phyloP scores from a whole-genome alignment of 495 filamentous ascomycete species.

The Hypoxylon trugodes region DNA sequence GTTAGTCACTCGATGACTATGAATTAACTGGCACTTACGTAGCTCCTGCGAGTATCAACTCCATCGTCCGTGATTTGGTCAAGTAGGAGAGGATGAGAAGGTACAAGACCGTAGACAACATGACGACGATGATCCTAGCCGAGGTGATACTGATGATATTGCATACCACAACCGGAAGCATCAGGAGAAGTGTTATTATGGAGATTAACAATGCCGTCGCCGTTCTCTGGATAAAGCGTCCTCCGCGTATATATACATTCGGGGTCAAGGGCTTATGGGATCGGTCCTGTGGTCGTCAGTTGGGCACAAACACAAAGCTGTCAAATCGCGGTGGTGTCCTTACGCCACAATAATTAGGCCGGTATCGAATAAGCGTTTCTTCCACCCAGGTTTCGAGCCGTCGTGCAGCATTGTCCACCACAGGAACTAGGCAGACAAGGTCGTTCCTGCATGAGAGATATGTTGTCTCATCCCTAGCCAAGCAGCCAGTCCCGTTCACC shows the following conservation, averaged over 20 bases:
- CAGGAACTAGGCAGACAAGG: constrained; percentile 33
- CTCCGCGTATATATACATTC: constrained; percentile 42
- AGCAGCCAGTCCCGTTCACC: constrained; percentile 33
- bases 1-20: background rate
- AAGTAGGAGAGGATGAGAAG: constrained; percentile 34
- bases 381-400: constrained; percentile 44
- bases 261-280: constrained; percentile 18
- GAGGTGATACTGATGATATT: constrained; percentile 29
- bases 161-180: constrained; percentile 45
- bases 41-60: constrained; percentile 45
- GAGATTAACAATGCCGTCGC: constrained; percentile 38
- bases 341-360: no score
- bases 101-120: constrained; percentile 35
- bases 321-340: no score
- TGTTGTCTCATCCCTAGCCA: constrained; percentile 43
- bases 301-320: no score
- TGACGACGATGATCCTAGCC: constrained; percentile 43
- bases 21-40: constrained; percentile 37
- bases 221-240: constrained; percentile 29
- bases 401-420: constrained; percentile 30
- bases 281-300: no score
- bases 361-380: constrained; percentile 38
- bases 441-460: constrained; percentile 42
- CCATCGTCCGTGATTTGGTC: constrained; percentile 43
- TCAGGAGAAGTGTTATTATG: constrained; percentile 42